phyloP scores from a whole-genome alignment of 2,329 filamentous ascomycete genomes.

The Magnaporthiopsis rhizophila region DNA sequence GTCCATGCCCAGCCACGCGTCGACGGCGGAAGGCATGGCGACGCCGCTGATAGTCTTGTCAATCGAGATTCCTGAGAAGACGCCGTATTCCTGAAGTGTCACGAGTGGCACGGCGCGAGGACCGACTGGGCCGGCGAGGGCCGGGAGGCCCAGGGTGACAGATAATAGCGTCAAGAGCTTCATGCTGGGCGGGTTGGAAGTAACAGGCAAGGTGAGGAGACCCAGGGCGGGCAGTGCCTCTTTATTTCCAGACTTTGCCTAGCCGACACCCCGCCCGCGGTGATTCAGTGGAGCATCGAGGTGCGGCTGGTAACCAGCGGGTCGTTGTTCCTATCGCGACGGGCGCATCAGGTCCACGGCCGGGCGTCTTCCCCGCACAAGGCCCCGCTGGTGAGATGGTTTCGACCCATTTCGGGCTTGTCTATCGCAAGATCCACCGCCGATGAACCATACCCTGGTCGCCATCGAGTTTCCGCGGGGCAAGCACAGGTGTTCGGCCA shows the following conservation, averaged over 20 bases:
- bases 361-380: background rate
- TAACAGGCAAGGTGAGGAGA: background rate
- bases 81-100: background rate
- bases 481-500: background rate
- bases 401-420: background rate
- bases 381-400: too few relatives aligned
- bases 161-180: background rate
- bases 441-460: background rate
- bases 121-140: background rate
- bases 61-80: background rate
- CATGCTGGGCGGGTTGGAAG: background rate
- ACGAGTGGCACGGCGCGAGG: background rate
- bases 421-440: background rate
- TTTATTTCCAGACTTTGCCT: background rate
- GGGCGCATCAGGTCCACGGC: too few relatives aligned
- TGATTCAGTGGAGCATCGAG: background rate
- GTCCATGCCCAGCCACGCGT: slow-evolving; percentile 8
- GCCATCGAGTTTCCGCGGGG: background rate
- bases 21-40: slow-evolving; percentile 4
- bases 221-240: background rate
- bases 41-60: slow-evolving; percentile 1
- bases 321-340: background rate
- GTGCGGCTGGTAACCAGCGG: background rate
- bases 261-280: too few relatives aligned
- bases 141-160: background rate